These are phyloP conservation scores for Ustilago nuda DNA, from an alignment of 1,284 basidiomycete genomes.

Conservation along the genomic window DNA sequence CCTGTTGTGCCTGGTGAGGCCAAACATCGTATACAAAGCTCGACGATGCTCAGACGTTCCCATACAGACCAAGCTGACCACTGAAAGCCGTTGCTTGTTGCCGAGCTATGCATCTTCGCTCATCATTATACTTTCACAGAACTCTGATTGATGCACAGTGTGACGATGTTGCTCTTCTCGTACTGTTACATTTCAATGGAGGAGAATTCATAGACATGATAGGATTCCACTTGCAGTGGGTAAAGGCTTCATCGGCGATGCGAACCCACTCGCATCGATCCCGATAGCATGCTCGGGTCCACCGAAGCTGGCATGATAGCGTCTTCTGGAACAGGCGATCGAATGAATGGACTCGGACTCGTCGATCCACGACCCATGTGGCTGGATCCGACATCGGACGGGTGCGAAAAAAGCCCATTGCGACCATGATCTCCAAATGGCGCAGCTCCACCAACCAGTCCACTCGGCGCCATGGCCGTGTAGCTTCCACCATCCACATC, in stretches of 20 bases:
- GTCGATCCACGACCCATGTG: constrained; percentile 38
- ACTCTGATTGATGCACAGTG: background rate
- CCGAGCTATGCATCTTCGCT: constrained; percentile 18
- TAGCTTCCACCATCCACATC: constrained; percentile 31
- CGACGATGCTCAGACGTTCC: background rate
- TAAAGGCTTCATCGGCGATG: constrained; percentile 19
- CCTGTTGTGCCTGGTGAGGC: constrained; percentile 3
- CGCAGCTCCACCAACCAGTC: constrained; percentile 29
- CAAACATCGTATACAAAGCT: background rate
- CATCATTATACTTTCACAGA: background rate
- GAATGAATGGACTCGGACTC: constrained; percentile 52
- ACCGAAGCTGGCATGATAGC: constrained; percentile 52
- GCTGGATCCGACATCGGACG: constrained; percentile 26
- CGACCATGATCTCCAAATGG: constrained; percentile 27
- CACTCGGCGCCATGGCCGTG: constrained; percentile 33
- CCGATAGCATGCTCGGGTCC: constrained; percentile 52
- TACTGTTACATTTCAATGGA: constrained; percentile 34
- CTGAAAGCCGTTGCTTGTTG: constrained; percentile 7
- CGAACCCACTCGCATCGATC: constrained; percentile 19
- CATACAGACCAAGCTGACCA: background rate
- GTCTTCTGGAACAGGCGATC: constrained; percentile 44
- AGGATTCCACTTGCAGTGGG: too few species aligned
- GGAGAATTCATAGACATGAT: background rate
- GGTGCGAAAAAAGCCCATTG: constrained; percentile 21
- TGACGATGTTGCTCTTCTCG: background rate